Base-by-base conservation (phyloP, 345 rosid species). In the Eucalyptus sp. region DNA sequence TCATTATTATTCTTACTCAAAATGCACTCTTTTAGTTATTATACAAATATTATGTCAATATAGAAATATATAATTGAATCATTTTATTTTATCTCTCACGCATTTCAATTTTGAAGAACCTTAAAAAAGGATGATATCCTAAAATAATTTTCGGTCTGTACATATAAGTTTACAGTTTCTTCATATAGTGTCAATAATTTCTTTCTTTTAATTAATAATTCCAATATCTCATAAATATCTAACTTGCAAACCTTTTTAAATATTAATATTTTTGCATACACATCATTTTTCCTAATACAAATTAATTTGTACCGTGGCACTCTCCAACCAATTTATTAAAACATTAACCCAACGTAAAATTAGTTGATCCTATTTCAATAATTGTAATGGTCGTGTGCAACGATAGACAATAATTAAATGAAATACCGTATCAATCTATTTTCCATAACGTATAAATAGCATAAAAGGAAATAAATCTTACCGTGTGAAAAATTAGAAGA, bases 371-470 rank as follows among this genome's bases (percentile, higher is more conserved):
- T 0, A 0, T 64, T 64, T 64, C 76, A n/a, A 64, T 64, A 64
- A 64, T 64, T 64, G 41, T n/a, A 3, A 64, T 7, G 37, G 37
- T 64, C 1, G 0, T 64, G 18, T 64, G 76, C 6, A 5, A n/a
- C 0, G 1, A 64, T 13, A 64, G 33, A n/a, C 76, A 1, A n/a
- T 62, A 64, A 7, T n/a, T 14, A n/a, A 14, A n/a, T 14, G 37
- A 60, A 64, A n/a, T 64, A n/a, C 76, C 2, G 2, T n/a, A n/a
- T 15, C 76, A n/a, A 64, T 64, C 18, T 64, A 29, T n/a, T 64
- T 64, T n/a, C 9, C 16, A 7, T n/a, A 64, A 31, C 31, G 37
- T 13, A 31, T n/a, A 14, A 64, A 64, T 7, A 14, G 76, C 76
- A 66, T 14, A 31, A 66, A n/a, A 66, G 37, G 41, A 64, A n/a